A percentile compares a stretch with the other conserved stretches of the same genome.
Conservation (phyloP, 2,329 filamentous ascomycete species). For the Fusarium sp. region DNA sequence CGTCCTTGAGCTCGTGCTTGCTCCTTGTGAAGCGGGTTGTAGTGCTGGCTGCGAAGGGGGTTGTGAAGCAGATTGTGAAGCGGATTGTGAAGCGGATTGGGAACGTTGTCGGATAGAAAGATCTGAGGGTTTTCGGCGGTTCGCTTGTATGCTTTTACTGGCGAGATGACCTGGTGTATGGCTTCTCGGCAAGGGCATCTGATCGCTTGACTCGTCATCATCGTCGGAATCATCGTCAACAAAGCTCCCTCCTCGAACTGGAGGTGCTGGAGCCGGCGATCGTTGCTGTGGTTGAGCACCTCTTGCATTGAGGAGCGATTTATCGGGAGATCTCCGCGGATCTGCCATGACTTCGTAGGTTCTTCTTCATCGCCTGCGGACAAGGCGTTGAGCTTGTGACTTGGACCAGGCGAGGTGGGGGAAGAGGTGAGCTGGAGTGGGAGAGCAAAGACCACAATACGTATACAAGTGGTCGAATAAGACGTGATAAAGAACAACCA, state of each 20-base stretch:
- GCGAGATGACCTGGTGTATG: constrained; percentile 72
- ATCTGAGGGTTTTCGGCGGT: constrained; percentile 63
- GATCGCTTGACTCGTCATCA: constrained; percentile 51
- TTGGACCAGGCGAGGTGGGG: constrained; percentile 26
- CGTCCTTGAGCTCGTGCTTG: constrained; percentile 44
- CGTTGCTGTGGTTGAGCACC: constrained; percentile 65
- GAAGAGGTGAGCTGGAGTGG: constrained; percentile 1
- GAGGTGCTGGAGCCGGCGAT: constrained; percentile 38
- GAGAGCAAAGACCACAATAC: constrained; percentile 1
- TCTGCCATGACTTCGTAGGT: constrained; percentile 58
- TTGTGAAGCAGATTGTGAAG: constrained; percentile 43
- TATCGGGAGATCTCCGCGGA: constrained; percentile 50
- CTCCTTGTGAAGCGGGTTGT: constrained; percentile 47
- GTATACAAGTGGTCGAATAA: constrained; percentile 1
- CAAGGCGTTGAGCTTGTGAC: constrained; percentile 14
- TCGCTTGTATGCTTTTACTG: constrained; percentile 65
- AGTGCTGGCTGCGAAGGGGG: constrained; percentile 61
- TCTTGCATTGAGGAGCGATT: constrained; percentile 50
- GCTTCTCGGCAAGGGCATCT: constrained; percentile 61
- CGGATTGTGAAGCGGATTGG: constrained; percentile 58
- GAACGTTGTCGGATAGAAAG: constrained; percentile 66
- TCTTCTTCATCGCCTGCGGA: constrained; percentile 49
- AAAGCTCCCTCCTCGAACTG: constrained; percentile 48
- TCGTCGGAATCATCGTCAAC: constrained; percentile 53
- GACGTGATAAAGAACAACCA: constrained; percentile 2